These are phyloP conservation scores for Buxus sempervirens DNA, from an alignment of 164 flowering plant species.

Conservation along the genomic window DNA sequence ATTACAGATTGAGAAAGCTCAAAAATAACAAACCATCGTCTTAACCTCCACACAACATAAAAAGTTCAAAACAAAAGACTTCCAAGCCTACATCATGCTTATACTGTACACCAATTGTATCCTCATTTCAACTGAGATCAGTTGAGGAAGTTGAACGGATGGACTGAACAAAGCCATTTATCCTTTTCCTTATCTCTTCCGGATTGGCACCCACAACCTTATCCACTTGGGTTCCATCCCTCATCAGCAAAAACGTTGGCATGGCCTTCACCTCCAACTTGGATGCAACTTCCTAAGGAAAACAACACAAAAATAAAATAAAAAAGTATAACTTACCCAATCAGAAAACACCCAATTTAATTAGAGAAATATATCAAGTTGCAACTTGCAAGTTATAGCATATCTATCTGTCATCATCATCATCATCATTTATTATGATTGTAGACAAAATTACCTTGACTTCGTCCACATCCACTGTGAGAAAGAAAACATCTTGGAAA, in stretches of 20 bases:
- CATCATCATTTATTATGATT: too few relatives aligned
- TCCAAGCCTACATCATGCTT: not conserved
- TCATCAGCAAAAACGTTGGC: slow-evolving; percentile 46
- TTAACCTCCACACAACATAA: not conserved
- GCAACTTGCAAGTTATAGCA: not conserved
- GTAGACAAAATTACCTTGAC: slow-evolving; percentile 43
- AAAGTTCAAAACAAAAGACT: not conserved
- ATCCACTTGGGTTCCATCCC: slow-evolving; percentile 24
- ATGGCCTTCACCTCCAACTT: slow-evolving; percentile 48
- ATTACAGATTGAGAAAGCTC: not conserved
- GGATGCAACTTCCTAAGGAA: slow-evolving; percentile 44
- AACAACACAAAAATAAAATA: not conserved
- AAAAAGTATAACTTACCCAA: not conserved
- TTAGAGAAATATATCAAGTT: too few relatives aligned
- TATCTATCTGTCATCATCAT: too few relatives aligned
- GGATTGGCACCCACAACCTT: slow-evolving; percentile 54
- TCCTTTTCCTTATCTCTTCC: slow-evolving; percentile 35
- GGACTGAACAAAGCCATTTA: slow-evolving; percentile 17
- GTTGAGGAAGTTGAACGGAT: too few relatives aligned
- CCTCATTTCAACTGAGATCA: too few relatives aligned
- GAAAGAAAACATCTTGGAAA: slow-evolving; percentile 50
- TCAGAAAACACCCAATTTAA: too few relatives aligned
- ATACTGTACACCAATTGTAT: not conserved
- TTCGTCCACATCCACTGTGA: slow-evolving; percentile 67
- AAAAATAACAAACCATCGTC: not conserved